Base-by-base conservation (phyloP, 768 basidiomycete species). In the Suillus variegatus region DNA sequence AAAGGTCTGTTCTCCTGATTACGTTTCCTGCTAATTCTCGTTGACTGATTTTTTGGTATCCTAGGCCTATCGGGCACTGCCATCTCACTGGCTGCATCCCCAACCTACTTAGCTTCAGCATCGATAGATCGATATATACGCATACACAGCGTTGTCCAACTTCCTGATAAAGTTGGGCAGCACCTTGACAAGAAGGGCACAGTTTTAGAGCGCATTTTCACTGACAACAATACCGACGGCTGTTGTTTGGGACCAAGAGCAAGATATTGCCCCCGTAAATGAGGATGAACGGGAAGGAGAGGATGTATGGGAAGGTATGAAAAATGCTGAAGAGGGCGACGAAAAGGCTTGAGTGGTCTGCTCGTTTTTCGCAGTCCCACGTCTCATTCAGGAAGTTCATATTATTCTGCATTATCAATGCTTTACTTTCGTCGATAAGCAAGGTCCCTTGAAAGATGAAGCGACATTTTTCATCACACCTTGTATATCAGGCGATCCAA, bases 31-130 rank as follows among this genome's bases (percentile, higher is more conserved):
- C 32, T 6, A 10, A 38, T 56, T 63, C 60, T 66, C 66, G 6
- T 36, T 41, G 36, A 52, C 25, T 56, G 52, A 63, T 40, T 36
- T 52, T 63, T 22, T 22, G 63, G 22, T n/a, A 43, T 40, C 16
- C 5, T 64, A 91, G 92, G 91, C 51, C 74, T 94, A 64, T 83
- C 92, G 2, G 93, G 91, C 32, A 84, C 91, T 28, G 82, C 93
- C 28, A 83, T 81, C 13, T 89, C 91, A 4, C 75, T 92, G 38
- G 85, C 91, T 2, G 75, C 84, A 12, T 82, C 87, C 9, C 81
- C 86, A 2, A 76, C 78, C 6, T 68, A 82, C 35, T 71, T 94
- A 46, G 86, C 83, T 2, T 92, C 92, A 0, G 81, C 84, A 1
- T 81, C 91, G 18, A 79, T 87, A 52, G 92, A 94, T 74, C 86